Evolutionary conservation across 345 rosid species (phyloP), one percentile per base, ranked within the genome.

Genomic region (Gossypium arboreum): DNA sequence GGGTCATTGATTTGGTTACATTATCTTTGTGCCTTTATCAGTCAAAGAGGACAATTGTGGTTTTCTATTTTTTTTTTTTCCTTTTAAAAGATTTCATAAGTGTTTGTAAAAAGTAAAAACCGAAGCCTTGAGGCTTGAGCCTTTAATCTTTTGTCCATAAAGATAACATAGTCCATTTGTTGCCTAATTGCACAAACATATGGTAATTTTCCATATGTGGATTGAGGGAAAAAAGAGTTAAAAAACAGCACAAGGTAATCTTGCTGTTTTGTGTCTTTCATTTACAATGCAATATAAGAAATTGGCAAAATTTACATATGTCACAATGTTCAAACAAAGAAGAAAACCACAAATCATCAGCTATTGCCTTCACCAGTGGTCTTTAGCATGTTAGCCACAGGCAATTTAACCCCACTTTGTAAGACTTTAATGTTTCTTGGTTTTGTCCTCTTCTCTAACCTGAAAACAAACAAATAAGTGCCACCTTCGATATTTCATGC

Each of bases 381-480:
- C 83, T 88, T 93, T 39, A 90, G 94, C 95, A 94, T 86, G 61
- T 73, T 2, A 1, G 92, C 65, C 84, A 91, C 76, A 52, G 88
- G 79, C 80, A 92, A 11, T 34, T 5, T 48, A 24, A 77, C 71
- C 27, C 90, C 89, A 71, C 68, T 79, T 77, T 80, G 68, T 60
- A 79, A 54, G 7, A 69, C 77, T 83, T 86, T 88, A 75, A 79
- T 0, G 70, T 90, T 86, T 68, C 97, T 84, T 7, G 95, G 95
- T 74, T 86, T 88, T 67, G 91, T 92, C 83, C 94, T 86, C 80
- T 91, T 90, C 80, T 90, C 97, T 87, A 90, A 75, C 76, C 97
- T 94, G 67, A 91, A 94, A 0, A 89, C 86, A 34, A 34, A 34
- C 41, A 34, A 34, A 34, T 34, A 34, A 34, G 41, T 34, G 7